Evolutionary conservation across 257 asterid genomes (phyloP), one percentile per base, ranked within the genome.

Genomic region (Salvia rosmarinus): DNA sequence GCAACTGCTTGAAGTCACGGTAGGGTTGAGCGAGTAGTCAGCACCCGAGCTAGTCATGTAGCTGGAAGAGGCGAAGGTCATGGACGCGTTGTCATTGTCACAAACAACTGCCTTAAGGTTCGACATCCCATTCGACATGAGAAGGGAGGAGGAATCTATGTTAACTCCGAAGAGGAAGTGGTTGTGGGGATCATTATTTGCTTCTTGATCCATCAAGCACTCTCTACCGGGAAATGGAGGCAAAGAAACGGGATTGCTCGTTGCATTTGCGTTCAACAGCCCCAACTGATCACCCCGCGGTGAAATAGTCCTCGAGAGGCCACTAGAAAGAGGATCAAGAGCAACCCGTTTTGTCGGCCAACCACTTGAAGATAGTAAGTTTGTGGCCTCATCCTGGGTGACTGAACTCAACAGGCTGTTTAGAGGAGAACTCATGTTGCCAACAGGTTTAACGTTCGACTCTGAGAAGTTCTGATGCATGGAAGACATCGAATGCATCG

Each of bases 211-310:
- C 12, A 83, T 75, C 73, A 81, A 57, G 73, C 89, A 76, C 75
- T 82, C 95, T 73, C 89, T 73, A 34, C 89, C 85, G 9, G 96
- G 97, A 79, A 88, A 86, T 0, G 94, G 93, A 54, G 97, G 96
- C 75, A 86, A 81, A 42, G 88, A 79, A 73, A 78, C 79, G 4
- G 83, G 73, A 76, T 66, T 79, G 21, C 78, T 84, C 32, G 85
- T 43, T 42, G 65, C 63, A 25, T 51, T 78, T n/a, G 82, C 44
- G 65, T 73, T 76, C 13, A 77, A 57, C 44, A 71, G 57, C 42
- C 84, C 88, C 75, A 77, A 43, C 67, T 75, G 89, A 51, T 67
- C 77, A 0, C 65, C 71, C 42, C 67, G 82, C 16, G 79, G 64
- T 9, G 84, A 64, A 7, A 47, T 60, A 74, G 71, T 54, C 39